Evolutionary conservation across 441 rosid species (phyloP), one percentile per base, ranked within the genome.

Genomic region (Eutrema salsugineum): DNA sequence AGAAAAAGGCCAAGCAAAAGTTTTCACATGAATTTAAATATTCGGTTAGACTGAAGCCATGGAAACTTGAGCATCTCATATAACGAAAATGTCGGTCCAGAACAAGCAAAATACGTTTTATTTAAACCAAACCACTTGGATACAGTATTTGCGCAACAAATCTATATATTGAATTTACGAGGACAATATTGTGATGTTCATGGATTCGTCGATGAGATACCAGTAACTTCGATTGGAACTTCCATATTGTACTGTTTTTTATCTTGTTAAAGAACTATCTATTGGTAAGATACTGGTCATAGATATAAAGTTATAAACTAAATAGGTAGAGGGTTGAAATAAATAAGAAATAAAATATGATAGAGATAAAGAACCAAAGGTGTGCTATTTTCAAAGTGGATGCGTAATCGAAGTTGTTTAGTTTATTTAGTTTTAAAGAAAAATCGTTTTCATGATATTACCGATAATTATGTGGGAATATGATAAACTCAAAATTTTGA

Each of bases 401-500:
- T 68, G 46, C 70, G 20, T 60, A 9, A 75, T 43, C 63, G 11
- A 50, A 44, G 49, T 74, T 33, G 50, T 47, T 47, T 40, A 66
- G 5, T 27, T 68, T 51, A 35, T 24, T 36, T 27, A 3, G 33
- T 10, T 46, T 73, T 33, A 64, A 40, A 54, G 7, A 33, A 19
- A 61, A 68, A 43, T 1, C 8, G 10, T 12, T 27, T 17, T 68
- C 36, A 53, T 63, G 66, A 55, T 63, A 27, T 17, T 14, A 48
- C 53, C 61, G 66, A 35, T 46, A 62, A 42, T 24, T 40, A 11
- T 44, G 73, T 68, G 49, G 68, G 69, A 68, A 67, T 68, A 61
- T 50, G 68, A 32, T 49, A 50, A 66, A 49, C 63, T 40, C 49
- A 54, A 75, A 7, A 46, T 60, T 46, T 75, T 68, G 78, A 75